A percentile compares a stretch with the other conserved stretches of the same genome.
Evolutionary conservation across 768 basidiomycete species (phyloP).

Genomic region (Tephrocybe rancida): DNA sequence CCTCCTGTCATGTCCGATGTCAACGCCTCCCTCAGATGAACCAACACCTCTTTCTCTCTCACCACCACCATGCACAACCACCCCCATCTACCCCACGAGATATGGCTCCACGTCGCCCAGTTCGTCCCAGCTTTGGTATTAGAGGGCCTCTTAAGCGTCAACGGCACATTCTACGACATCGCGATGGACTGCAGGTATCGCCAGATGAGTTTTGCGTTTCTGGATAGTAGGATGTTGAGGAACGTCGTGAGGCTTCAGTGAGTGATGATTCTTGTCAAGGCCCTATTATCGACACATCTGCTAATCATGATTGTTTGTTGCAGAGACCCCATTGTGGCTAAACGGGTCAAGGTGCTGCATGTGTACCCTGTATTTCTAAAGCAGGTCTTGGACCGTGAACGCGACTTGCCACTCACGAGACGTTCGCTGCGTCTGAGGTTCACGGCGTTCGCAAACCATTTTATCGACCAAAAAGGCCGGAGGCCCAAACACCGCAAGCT

Average conservation of each 20-base stretch:
- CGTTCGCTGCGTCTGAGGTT: conserved; percentile 30
- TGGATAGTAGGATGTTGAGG: conserved; percentile 45
- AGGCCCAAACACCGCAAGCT: conserved; percentile 28
- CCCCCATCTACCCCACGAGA: conserved; percentile 28
- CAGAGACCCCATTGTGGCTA: conserved; percentile 51
- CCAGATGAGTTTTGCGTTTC: conserved; percentile 51
- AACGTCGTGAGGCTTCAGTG: conserved; percentile 41
- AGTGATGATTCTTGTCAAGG: conserved; percentile 5
- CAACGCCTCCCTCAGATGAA: conserved; percentile 1
- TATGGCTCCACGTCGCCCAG: conserved; percentile 32
- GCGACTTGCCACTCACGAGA: conserved; percentile 6
- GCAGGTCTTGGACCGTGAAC: conserved; percentile 34
- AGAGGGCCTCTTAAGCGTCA: conserved; percentile 22
- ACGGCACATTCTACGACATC: conserved; percentile 30
- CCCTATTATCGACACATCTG: not conserved
- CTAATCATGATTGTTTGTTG: conserved; percentile 1
- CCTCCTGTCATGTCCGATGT: conserved; percentile 14
- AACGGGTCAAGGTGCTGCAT: conserved; percentile 48
- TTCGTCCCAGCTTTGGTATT: conserved; percentile 24
- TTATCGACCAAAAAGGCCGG: conserved; percentile 31
- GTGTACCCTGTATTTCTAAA: conserved; percentile 52
- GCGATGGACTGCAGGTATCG: conserved; percentile 50
- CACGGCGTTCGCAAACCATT: conserved; percentile 33
- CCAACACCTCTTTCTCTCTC: not conserved
- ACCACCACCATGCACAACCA: conserved; percentile 15